phyloP scores from a whole-genome alignment of 2,329 filamentous ascomycete species.

The Hirsutella thompsonii region DNA sequence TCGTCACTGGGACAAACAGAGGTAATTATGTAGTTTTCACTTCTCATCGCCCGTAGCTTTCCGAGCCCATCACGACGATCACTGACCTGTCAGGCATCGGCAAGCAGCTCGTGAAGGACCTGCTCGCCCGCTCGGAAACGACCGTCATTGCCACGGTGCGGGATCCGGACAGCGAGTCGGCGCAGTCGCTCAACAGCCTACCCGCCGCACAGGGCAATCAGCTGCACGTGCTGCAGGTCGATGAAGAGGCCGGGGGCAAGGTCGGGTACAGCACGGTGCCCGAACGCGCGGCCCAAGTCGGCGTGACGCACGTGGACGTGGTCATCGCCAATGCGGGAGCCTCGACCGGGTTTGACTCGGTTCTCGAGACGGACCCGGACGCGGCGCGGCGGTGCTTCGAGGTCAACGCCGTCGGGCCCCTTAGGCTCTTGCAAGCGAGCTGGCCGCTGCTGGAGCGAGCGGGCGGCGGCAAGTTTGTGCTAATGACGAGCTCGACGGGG shows the following conservation, averaged over 20 bases:
- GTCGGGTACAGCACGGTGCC: conserved; percentile 17
- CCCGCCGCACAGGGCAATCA: conserved; percentile 18
- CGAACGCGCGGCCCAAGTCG: background rate
- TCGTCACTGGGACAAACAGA: conserved; percentile 7
- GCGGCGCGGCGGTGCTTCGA: conserved; percentile 4
- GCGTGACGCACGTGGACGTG: conserved; percentile 31
- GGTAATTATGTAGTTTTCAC: background rate
- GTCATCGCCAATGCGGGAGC: conserved; percentile 38
- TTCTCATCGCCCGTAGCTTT: too few relatives aligned
- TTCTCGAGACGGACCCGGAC: conserved; percentile 2
- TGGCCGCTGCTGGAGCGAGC: conserved; percentile 19
- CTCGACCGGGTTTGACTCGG: background rate
- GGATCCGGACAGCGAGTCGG: conserved; percentile 11
- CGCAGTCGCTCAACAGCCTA: conserved; percentile 10
- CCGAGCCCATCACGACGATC: too few relatives aligned
- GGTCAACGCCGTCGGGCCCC: conserved; percentile 8
- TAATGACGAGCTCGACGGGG: conserved; percentile 6
- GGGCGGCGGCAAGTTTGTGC: conserved; percentile 5
- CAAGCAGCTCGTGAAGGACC: conserved; percentile 4
- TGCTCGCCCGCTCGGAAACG: conserved; percentile 5
- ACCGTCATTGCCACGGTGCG: conserved; percentile 29
- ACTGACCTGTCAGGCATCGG: conserved; percentile 7
- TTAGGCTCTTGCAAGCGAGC: conserved; percentile 1
- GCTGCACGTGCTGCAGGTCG: conserved; percentile 23
- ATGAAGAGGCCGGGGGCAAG: conserved; percentile 17